Evolutionary conservation across 257 asterid species (phyloP).

Genomic region (Mitragyna speciosa): DNA sequence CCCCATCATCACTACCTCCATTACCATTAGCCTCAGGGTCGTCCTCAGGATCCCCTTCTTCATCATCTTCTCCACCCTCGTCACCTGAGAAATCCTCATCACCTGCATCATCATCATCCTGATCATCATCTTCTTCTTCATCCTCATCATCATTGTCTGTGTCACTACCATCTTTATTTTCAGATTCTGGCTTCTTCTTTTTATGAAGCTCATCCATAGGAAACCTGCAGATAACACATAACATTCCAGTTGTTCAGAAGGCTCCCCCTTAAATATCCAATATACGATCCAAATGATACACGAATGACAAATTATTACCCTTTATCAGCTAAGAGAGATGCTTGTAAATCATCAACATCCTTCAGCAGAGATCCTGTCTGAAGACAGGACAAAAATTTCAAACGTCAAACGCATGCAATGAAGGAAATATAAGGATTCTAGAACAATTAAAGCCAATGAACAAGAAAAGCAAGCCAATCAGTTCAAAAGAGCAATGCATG

Average conservation of each 20-base stretch:
- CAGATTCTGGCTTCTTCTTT: constrained; percentile 43
- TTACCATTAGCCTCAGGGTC: constrained; percentile 60
- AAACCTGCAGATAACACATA: constrained; percentile 40
- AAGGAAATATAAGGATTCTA: neutral
- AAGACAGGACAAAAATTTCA: constrained; percentile 9
- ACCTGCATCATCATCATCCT: constrained; percentile 68
- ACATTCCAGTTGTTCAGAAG: constrained; percentile 4
- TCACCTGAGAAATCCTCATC: constrained; percentile 88
- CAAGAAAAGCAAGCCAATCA: constrained; percentile 5
- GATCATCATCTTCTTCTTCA: constrained; percentile 52
- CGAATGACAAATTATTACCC: constrained; percentile 41
- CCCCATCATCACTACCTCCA: constrained; percentile 58
- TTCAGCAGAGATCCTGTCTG: constrained; percentile 57
- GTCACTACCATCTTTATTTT: constrained; percentile 65
- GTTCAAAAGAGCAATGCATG: neutral
- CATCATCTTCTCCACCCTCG: constrained; percentile 68
- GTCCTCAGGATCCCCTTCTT: constrained; percentile 57
- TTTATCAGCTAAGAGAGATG: constrained; percentile 26
- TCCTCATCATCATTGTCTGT: constrained; percentile 77
- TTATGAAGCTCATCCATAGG: constrained; percentile 52
- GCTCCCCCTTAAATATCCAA: neutral
- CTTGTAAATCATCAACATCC: constrained; percentile 32
- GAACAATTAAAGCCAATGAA: neutral
- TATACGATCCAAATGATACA: neutral
- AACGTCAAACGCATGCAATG: constrained; percentile 4